Evolutionary conservation across 2,329 filamentous ascomycete species (phyloP), one percentile per base, ranked within the genome.

Genomic region (Myriangium duriaei): DNA sequence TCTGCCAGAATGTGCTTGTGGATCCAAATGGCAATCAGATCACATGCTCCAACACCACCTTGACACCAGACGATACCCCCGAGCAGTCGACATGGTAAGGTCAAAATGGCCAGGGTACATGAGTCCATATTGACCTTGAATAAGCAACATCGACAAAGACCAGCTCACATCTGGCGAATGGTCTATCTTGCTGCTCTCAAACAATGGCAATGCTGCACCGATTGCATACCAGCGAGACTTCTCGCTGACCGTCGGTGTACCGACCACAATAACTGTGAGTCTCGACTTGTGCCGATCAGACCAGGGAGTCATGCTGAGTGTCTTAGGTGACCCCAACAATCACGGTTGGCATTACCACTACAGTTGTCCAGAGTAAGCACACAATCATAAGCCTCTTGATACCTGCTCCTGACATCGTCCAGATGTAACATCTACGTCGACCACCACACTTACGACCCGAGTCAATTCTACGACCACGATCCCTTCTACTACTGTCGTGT

Each of bases 161-260:
- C 50, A 64, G 37, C 60, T 67, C 50, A 50, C 45, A n/a, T 56
- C 57, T 30, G 64, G 64, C 5, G 56, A 60, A 21, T 67, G 61
- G 59, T 58, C 61, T 3, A 50, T 67, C 7, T 43, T 67, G 11
- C 50, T 62, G 39, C 51, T 67, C 4, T 47, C 62, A 21, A 65
- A 65, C 24, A 62, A 66, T 44, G 62, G 55, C 26, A 51, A 58
- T 30, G 61, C 57, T 39, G 53, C 58, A 14, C 62, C 64, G 1
- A 64, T 66, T 34, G 63, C 59, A 12, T 65, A 59, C 53, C 51
- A 66, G 45, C 55, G 64, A 49, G 60, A 63, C 51, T 57, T 51
- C 47, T 54, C 30, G 9, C 48, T 64, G 3, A 50, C 45, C 13
- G 60, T 62, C 31, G 60, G 55, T 4, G 42, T 50, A 5, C 54